Base-by-base conservation (phyloP, 108 stramenopile species). In the Discostella pseudostelligera region DNA sequence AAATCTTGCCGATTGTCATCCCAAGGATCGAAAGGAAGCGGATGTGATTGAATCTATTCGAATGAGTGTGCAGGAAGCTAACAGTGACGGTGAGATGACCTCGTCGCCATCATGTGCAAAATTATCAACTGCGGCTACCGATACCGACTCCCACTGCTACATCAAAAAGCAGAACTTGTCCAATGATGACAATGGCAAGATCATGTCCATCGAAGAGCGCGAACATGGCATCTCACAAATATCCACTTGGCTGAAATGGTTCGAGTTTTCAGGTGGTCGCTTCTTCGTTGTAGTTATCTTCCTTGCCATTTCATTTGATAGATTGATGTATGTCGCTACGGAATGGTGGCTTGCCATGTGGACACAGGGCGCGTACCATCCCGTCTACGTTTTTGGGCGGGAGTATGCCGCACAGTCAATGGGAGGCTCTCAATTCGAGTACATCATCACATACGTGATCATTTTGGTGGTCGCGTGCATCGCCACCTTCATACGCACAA, bases 311-410 rank as follows among this genome's bases (percentile, higher is more conserved):
- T 44, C 59, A 0, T 39, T 96, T 43, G 96, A 96, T 79, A 86
- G 96, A 20, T 67, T 71, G 12, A 53, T 69, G 0, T 96, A 88
- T 64, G 86, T 96, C 8, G 83, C 82, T 4, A 84, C 76, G 4
- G 96, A 96, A 67, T 87, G 59, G 63, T 94, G 92, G 87, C 73
- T 96, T 2, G 90, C 95, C 12, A 25, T 44, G 1, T 96, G 96
- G 96, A 88, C 92, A 4, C 49, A 56, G n/a, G 84, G 81, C 17
- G 76, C 72, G 0, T 53, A 69, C 8, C 56, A 69, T 44, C 76
- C 88, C 14, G 57, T 86, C n/a, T 56, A 43, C 3, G 50, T 80
- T 4, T 70, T 85, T 35, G 87, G 92, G 4, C 56, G 62, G 28
- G 61, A 65, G 46, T 93, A 82, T 49, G 67, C 82, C 2, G 56